A percentile compares a stretch with the other conserved stretches of the same genome.
Evolutionary conservation across 768 basidiomycete genomes (phyloP).

Genomic region (Amanita thiersii): DNA sequence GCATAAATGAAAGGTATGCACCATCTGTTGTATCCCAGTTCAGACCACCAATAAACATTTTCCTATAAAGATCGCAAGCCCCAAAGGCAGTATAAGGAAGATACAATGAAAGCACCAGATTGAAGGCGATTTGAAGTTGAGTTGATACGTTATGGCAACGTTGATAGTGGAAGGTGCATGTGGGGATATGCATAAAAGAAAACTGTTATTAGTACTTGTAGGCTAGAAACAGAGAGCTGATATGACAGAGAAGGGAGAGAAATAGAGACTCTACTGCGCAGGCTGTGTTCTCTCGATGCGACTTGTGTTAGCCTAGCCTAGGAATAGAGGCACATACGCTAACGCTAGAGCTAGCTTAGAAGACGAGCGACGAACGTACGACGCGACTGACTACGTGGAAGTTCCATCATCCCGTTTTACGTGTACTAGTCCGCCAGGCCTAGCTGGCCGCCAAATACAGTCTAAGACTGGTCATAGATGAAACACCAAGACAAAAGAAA

Average conservation of each 20-base stretch:
- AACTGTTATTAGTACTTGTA: slow-evolving; percentile 77
- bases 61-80: slow-evolving; percentile 49
- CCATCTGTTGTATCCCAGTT: slow-evolving; percentile 99
- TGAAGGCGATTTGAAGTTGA: slow-evolving; percentile 15
- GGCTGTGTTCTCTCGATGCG: slow-evolving; percentile 30
- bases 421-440: slow-evolving; percentile 20
- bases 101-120: slow-evolving; percentile 11
- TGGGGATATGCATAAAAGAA: slow-evolving; percentile 32
- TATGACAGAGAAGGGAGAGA: slow-evolving; percentile 51
- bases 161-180: slow-evolving; percentile 23
- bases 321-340: slow-evolving; percentile 58
- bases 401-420: slow-evolving; percentile 36
- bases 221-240: slow-evolving; percentile 55
- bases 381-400: slow-evolving; percentile 48
- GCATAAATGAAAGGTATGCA: slow-evolving; percentile 42
- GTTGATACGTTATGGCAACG: slow-evolving; percentile 16
- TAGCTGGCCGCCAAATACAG: slow-evolving; percentile 17
- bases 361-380: slow-evolving; percentile 17
- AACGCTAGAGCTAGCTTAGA: slow-evolving; percentile 72
- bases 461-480: slow-evolving; percentile 9
- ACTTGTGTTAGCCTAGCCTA: slow-evolving; percentile 61
- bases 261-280: slow-evolving; percentile 70
- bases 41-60: slow-evolving; percentile 99
- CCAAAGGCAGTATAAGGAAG: slow-evolving; percentile 12
- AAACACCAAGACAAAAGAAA: slow-evolving; percentile 13